Evolutionary conservation across 225 moss, liverwort and hornwort species (phyloP).

Genomic region (Anthoceros angustus): DNA sequence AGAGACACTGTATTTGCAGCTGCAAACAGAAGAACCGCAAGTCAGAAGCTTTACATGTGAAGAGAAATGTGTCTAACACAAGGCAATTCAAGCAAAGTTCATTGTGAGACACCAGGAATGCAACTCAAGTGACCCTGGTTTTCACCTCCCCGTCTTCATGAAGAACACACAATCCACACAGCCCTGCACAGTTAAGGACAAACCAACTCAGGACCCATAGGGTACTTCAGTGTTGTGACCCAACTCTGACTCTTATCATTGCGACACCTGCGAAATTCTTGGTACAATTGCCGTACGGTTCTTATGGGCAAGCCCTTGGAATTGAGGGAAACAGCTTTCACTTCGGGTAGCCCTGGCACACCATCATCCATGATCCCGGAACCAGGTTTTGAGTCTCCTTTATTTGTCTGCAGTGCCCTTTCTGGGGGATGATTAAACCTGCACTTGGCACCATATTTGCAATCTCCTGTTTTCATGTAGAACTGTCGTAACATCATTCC

Average conservation of each 20-base stretch:
- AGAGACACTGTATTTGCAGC: constrained; percentile 70
- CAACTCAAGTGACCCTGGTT: background rate
- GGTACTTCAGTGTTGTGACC: background rate
- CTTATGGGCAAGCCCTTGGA: constrained; percentile 80
- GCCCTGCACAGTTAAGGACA: constrained; percentile 25
- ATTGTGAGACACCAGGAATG: background rate
- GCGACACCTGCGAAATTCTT: background rate
- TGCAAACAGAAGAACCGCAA: constrained; percentile 13
- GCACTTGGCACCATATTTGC: constrained; percentile 73
- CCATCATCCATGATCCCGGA: background rate
- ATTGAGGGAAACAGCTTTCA: constrained; percentile 22
- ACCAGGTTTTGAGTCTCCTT: constrained; percentile 17
- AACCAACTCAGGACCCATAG: background rate
- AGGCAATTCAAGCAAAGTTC: background rate
- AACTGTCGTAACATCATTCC: constrained; percentile 26
- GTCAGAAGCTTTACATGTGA: background rate
- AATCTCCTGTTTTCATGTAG: constrained; percentile 86
- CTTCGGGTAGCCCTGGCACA: background rate
- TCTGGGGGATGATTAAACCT: constrained; percentile 91
- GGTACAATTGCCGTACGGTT: constrained; percentile 25
- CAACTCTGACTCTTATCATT: background rate
- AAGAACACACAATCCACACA: constrained; percentile 76
- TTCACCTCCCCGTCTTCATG: constrained; percentile 81
- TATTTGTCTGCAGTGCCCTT: constrained; percentile 18
- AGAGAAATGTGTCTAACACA: no score